Evolutionary conservation across 139 green algal genomes (phyloP).

Genomic region (Chlorella vulgaris): DNA sequence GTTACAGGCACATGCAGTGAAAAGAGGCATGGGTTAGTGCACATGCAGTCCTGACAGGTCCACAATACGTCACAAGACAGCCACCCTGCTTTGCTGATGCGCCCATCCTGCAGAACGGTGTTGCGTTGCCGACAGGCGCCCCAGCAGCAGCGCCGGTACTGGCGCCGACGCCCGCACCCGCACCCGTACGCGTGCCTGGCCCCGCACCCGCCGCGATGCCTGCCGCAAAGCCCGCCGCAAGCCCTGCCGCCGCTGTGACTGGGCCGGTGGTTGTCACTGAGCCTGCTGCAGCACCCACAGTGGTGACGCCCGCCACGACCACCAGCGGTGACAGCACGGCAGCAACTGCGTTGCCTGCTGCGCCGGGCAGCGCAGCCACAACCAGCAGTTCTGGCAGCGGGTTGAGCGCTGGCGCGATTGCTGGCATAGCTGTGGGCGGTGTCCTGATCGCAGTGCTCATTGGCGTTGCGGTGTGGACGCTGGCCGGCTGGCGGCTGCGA

Average conservation of each 20-base stretch:
- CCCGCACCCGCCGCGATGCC: too few relatives aligned
- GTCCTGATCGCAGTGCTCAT: not conserved
- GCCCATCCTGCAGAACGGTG: not conserved
- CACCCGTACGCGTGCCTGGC: not conserved
- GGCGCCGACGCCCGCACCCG: not conserved
- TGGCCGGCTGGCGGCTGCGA: not conserved
- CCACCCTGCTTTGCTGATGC: not conserved
- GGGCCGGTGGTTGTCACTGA: too few relatives aligned
- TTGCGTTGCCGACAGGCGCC: not conserved
- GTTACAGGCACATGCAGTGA: too few relatives aligned
- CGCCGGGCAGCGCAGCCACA: not conserved
- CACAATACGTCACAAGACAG: too few relatives aligned
- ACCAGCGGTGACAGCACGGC: not conserved
- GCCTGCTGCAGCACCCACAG: too few relatives aligned
- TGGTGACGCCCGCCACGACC: too few relatives aligned
- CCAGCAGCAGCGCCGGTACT: not conserved
- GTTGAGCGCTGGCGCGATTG: not conserved
- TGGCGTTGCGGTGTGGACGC: not conserved
- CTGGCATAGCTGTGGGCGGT: conserved; percentile 2
- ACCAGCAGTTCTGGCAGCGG: not conserved
- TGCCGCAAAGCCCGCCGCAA: too few relatives aligned
- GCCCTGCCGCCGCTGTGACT: too few relatives aligned
- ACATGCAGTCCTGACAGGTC: too few relatives aligned
- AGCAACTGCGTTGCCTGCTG: not conserved
- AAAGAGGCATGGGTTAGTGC: too few relatives aligned